Evolutionary conservation across 495 filamentous ascomycete genomes (phyloP), one percentile per base, ranked within the genome.

Genomic region (Cenococcum geophilum): DNA sequence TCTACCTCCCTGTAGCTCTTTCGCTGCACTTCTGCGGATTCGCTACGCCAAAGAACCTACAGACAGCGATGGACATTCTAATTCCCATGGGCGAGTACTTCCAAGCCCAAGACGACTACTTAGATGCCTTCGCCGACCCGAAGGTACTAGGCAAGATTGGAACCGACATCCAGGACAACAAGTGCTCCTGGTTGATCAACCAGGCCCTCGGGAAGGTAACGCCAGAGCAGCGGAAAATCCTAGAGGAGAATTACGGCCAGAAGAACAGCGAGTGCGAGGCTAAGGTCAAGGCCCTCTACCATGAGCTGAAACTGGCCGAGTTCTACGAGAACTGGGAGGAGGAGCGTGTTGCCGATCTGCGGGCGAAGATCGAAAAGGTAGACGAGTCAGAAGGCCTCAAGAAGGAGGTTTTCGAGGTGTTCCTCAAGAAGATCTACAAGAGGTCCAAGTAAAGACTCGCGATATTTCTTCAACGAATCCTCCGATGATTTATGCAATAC

Each of bases 1-100:
- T 98, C 82, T 97, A 97, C 78, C 88, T 98, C 0, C 93, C 93
- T 40, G 91, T 98, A n/a, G 92, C 89, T 6, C 81, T 97, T 32
- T 88, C 95, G 0, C 77, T 98, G 65, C 77, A 88, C 76, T 85
- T 89, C 72, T 81, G 92, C 66, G 83, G 89, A 61, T 76, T 89
- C 40, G 95, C 92, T 10, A 91, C 89, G 11, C 81, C 83, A 6
- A 80, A 85, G 72, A 97, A 95, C 78, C 84, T 97, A 57, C 83
- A 89, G 74, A 84, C 88, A 71, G 86, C 89, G 43, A 83, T 91
- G 66, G 87, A 91, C 64, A 96, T 98, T 71, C 82, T 98, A 56
- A 96, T 98, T 70, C 92, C 93, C n/a, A 86, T 97, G 71, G 93
- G 93, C 66, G 91, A 97, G 76, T 98, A 97, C 80, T 98, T 98